Percentiles rank a stretch among this genome's conserved stretches.
These are phyloP conservation scores for Talaromyces wortmannii DNA, from an alignment of 495 filamentous ascomycete species.

Conservation along the genomic window DNA sequence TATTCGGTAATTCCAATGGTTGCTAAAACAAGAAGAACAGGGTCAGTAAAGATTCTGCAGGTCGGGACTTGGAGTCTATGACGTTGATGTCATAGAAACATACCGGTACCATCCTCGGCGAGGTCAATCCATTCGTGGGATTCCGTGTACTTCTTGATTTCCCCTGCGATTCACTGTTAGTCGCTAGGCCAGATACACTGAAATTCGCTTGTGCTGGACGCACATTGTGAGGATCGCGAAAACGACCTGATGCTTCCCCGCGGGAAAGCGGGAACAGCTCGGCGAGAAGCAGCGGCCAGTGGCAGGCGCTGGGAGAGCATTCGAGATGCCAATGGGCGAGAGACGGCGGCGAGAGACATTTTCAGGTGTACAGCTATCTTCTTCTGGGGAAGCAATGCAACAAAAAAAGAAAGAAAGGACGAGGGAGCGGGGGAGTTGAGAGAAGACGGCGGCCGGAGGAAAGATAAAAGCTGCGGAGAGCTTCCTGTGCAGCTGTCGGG, in stretches of 20 bases:
- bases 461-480: conserved; percentile 3
- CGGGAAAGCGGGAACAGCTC: conserved; percentile 39
- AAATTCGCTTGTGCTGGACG: conserved; percentile 11
- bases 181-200: neutral
- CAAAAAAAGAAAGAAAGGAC: conserved; percentile 11
- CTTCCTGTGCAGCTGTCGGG: neutral
- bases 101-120: conserved; percentile 53
- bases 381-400: neutral
- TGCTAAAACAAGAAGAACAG: conserved; percentile 29
- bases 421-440: conserved; percentile 8
- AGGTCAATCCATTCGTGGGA: conserved; percentile 98
- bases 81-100: neutral
- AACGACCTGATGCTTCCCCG: conserved; percentile 42
- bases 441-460: conserved; percentile 4
- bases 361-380: conserved; percentile 1
- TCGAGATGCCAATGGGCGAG: conserved; percentile 38
- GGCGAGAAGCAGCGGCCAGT: conserved; percentile 21
- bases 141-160: conserved; percentile 84
- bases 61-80: no score
- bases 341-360: conserved; percentile 34
- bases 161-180: conserved; percentile 14
- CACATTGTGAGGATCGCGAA: conserved; percentile 40
- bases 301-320: conserved; percentile 36
- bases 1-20: conserved; percentile 87
- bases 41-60: neutral